These are phyloP conservation scores for Orobanche coerulescens DNA, from an alignment of 257 asterid genomes.

Conservation along the genomic window DNA sequence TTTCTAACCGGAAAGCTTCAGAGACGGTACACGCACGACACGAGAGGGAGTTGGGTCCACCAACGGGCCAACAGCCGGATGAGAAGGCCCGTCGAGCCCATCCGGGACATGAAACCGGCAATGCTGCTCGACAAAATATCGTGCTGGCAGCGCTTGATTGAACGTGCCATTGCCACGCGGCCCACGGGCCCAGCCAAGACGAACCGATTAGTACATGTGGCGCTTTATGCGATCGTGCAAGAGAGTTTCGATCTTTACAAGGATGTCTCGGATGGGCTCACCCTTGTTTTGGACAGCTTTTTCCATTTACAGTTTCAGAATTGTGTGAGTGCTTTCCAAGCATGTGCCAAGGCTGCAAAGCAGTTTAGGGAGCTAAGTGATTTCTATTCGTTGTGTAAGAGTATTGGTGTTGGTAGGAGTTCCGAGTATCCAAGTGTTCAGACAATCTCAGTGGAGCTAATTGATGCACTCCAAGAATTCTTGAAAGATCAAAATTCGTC, in stretches of 20 bases:
- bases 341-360: conserved; percentile 53
- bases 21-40: conserved; percentile 29
- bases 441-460: conserved; percentile 49
- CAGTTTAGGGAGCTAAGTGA: conserved; percentile 54
- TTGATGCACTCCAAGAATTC: conserved; percentile 63
- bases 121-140: conserved; percentile 64
- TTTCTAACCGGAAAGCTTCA: conserved; percentile 71
- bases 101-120: conserved; percentile 57
- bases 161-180: conserved; percentile 60
- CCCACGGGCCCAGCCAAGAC: conserved; percentile 61
- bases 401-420: conserved; percentile 57
- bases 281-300: conserved; percentile 56
- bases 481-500: conserved; percentile 66
- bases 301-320: conserved; percentile 56
- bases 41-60: conserved; percentile 13
- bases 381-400: conserved; percentile 54
- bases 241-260: conserved; percentile 73
- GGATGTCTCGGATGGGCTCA: conserved; percentile 66
- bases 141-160: conserved; percentile 65
- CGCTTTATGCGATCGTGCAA: conserved; percentile 52
- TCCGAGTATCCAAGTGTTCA: conserved; percentile 64
- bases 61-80: conserved; percentile 19
- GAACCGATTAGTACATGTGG: conserved; percentile 42
- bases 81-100: conserved; percentile 34
- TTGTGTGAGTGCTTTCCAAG: conserved; percentile 51